These are phyloP conservation scores for Rubroshorea leprosula DNA, from an alignment of 345 rosid genomes.

Conservation along the genomic window DNA sequence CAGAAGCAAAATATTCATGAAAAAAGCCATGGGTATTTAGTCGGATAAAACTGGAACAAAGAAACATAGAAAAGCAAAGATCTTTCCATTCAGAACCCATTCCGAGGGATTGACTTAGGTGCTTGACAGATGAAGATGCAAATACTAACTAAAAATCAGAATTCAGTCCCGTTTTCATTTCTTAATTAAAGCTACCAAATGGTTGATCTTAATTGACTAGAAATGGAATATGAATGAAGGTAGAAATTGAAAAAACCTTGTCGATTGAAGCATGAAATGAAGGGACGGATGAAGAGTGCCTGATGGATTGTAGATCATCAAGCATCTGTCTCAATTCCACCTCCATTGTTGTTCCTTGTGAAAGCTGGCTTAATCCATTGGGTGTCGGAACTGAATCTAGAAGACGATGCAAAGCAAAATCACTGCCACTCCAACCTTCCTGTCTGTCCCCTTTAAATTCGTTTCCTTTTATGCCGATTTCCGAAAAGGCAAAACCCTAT, in stretches of 20 bases:
- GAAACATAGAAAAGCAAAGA: constrained; percentile 1
- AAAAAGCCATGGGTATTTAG: too few species aligned
- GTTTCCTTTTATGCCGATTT: neutral
- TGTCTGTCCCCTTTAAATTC: neutral
- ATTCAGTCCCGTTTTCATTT: neutral
- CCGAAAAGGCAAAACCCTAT: too few species aligned
- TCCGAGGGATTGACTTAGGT: too few species aligned
- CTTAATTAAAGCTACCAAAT: neutral
- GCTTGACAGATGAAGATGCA: too few species aligned
- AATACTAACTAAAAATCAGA: too few species aligned
- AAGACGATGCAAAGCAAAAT: neutral
- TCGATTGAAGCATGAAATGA: constrained; percentile 44
- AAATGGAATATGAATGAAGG: neutral
- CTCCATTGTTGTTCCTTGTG: constrained; percentile 45
- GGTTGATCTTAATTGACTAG: neutral
- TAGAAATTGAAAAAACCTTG: constrained; percentile 36
- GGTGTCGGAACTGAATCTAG: constrained; percentile 8
- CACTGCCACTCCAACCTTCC: neutral
- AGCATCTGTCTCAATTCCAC: constrained; percentile 55
- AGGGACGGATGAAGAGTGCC: constrained; percentile 49
- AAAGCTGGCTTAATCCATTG: neutral
- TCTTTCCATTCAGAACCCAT: neutral
- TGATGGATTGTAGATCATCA: constrained; percentile 53
- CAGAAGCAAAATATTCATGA: too few species aligned
- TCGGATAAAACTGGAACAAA: neutral